phyloP scores from a whole-genome alignment of 495 filamentous ascomycete genomes.

The Cercophora samala region DNA sequence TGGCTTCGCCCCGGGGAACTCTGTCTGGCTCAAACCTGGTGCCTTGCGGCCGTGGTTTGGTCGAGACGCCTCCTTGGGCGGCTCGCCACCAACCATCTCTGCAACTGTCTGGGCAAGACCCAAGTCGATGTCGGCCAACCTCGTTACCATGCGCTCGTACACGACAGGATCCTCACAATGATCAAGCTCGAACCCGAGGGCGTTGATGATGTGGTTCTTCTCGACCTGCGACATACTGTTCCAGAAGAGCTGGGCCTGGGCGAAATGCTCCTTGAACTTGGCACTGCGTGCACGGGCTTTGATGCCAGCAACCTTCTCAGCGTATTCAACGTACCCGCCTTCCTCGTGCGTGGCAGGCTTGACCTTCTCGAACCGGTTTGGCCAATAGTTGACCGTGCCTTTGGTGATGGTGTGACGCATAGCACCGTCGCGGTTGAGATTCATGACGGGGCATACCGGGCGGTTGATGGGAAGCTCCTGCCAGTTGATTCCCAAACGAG shows the following conservation, averaged over 20 bases:
- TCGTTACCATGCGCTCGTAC: slow-evolving; percentile 67
- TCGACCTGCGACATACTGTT: slow-evolving; percentile 73
- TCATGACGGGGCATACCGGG: slow-evolving; percentile 73
- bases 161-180: slow-evolving; percentile 86
- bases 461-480: slow-evolving; percentile 82
- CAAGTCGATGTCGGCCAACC: slow-evolving; percentile 70
- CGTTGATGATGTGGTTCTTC: slow-evolving; percentile 64
- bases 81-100: slow-evolving; percentile 62
- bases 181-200: slow-evolving; percentile 79
- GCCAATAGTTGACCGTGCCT: slow-evolving; percentile 85
- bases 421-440: slow-evolving; percentile 74
- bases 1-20: slow-evolving; percentile 58
- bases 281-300: slow-evolving; percentile 66
- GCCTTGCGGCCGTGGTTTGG: slow-evolving; percentile 67
- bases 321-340: slow-evolving; percentile 67
- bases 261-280: slow-evolving; percentile 81
- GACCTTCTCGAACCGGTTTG: slow-evolving; percentile 66
- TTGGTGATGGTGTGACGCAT: slow-evolving; percentile 54
- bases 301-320: slow-evolving; percentile 62
- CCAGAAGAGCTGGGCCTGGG: slow-evolving; percentile 70
- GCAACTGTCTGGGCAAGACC: slow-evolving; percentile 68
- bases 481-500: slow-evolving; percentile 79
- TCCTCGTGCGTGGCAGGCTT: slow-evolving; percentile 58
- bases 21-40: slow-evolving; percentile 63
- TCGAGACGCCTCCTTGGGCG: slow-evolving; percentile 48